Percentiles rank a stretch among this genome's conserved stretches.
Conservation (phyloP, 768 basidiomycete species). For the Termitomyces sp. region DNA sequence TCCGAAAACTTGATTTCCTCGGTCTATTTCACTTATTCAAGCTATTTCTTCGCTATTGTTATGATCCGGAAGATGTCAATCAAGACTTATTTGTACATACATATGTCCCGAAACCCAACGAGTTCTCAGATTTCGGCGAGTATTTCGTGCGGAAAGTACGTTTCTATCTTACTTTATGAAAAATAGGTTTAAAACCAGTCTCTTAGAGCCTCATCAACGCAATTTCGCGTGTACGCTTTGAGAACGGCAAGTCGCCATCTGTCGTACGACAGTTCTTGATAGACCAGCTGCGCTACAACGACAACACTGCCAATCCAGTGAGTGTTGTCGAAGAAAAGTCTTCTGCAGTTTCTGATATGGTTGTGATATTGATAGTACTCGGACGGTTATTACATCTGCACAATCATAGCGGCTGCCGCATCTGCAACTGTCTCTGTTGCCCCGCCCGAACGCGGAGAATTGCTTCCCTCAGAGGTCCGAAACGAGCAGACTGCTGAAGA, state of each 20-base stretch:
- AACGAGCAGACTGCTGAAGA: slow-evolving; percentile 67
- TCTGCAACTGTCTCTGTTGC: slow-evolving; percentile 72
- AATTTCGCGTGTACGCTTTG: slow-evolving; percentile 81
- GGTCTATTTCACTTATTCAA: slow-evolving; percentile 96
- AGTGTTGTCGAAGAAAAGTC: slow-evolving; percentile 19
- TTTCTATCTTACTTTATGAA: slow-evolving; percentile 2
- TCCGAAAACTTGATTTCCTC: slow-evolving; percentile 75
- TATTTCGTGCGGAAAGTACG: slow-evolving; percentile 93
- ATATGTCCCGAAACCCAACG: slow-evolving; percentile 93
- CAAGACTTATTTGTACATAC: slow-evolving; percentile 83
- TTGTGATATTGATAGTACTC: slow-evolving; percentile 53
- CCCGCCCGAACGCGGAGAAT: slow-evolving; percentile 76
- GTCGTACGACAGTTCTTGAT: slow-evolving; percentile 85
- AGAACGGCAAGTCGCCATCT: slow-evolving; percentile 79
- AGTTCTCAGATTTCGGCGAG: slow-evolving; percentile 86
- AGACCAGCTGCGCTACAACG: slow-evolving; percentile 91
- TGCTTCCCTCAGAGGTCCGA: slow-evolving; percentile 62
- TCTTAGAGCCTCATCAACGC: slow-evolving; percentile 71
- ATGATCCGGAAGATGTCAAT: slow-evolving; percentile 76
- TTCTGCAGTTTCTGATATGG: neutral
- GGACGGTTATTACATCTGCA: slow-evolving; percentile 87
- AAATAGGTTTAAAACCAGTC: neutral
- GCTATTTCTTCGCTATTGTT: slow-evolving; percentile 85
- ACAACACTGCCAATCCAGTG: slow-evolving; percentile 88
- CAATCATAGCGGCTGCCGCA: slow-evolving; percentile 77